A percentile compares a stretch with the other conserved stretches of the same genome.
Evolutionary conservation across 106 monocot species (phyloP).

Genomic region (Platanthera guangdongensis): DNA sequence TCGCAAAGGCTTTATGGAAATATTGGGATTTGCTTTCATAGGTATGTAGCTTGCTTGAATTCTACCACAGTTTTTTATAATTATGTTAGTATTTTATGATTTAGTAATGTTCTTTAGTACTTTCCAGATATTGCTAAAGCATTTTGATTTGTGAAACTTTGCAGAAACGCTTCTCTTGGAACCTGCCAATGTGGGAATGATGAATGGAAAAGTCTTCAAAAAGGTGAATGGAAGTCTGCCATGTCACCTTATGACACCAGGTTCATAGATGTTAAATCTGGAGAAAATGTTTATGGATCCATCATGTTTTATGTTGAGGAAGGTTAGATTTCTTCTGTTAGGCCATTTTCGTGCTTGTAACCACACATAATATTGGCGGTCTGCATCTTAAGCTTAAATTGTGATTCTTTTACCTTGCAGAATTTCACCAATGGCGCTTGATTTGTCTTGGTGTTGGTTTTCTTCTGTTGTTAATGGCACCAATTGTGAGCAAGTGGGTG

Average conservation of each 20-base stretch:
- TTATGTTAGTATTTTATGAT: background rate
- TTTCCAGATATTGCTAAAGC: background rate
- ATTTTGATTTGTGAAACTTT: conserved; percentile 1
- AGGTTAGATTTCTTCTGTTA: conserved; percentile 31
- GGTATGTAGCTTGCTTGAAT: conserved; percentile 32
- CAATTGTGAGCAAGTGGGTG: conserved; percentile 74
- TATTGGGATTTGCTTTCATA: conserved; percentile 61
- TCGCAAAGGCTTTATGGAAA: conserved; percentile 51
- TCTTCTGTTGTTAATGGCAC: conserved; percentile 64
- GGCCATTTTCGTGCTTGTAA: background rate
- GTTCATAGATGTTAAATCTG: conserved; percentile 62
- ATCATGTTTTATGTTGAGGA: conserved; percentile 46
- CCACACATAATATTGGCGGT: background rate
- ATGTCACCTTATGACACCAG: conserved; percentile 68
- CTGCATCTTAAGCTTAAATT: background rate
- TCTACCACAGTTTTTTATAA: background rate
- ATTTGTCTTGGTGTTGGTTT: conserved; percentile 77
- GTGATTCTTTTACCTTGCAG: conserved; percentile 29
- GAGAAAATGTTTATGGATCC: conserved; percentile 26
- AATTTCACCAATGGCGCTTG: conserved; percentile 83
- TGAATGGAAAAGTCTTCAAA: conserved; percentile 61
- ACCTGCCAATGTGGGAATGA: conserved; percentile 52
- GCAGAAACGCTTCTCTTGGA: conserved; percentile 72
- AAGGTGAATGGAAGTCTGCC: conserved; percentile 49
- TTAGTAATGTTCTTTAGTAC: background rate